Base-by-base conservation (phyloP, 176 grass and related monocot species). In the Phragmites australis region DNA sequence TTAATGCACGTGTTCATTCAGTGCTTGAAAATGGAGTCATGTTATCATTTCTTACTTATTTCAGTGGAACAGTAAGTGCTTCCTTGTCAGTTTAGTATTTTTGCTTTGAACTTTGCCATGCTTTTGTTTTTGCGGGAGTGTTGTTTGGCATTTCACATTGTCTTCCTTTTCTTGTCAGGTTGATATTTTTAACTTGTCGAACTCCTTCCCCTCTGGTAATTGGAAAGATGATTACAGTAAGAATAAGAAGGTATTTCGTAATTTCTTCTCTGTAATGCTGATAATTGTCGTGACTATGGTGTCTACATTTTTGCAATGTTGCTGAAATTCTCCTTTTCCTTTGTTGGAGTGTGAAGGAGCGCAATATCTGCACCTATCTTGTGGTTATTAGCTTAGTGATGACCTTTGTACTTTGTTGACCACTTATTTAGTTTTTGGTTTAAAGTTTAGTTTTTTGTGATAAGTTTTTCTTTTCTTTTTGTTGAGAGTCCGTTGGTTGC, bases 1-100 rank as follows among this genome's bases (percentile, higher is more conserved):
- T 98, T 74, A 94, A 87, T 94, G 95, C 95, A 45, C 89, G 90
- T 56, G 86, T 94, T 70, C 81, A 83, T 85, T 93, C 95, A 66
- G 65, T 88, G 51, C 88, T 98, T 83, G 95, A 94, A 76, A 98
- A 94, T 85, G 92, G 95, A 47, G 54, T 98, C 44, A 93, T 98
- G 92, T 32, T 97, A 64, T 98, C 95, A 55, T 98, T 97, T 85
- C 83, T 98, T 83, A 94, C 88, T 65, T 98, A 94, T 89, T 98
- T 98, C 81, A 94, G 90, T 37, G 95, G 92, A 93, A 98, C 95
- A 16, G 95, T 98, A 87, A 85, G 72, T 56, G 54, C 39, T 82
- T 83, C 74, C 21, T 71, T 44, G 26, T 19, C 14, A 27, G 7
- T 55, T 17, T 5, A 56, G 1, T 55, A 71, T 49, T n/a, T 86